phyloP scores from a whole-genome alignment of 495 filamentous ascomycete genomes.

The Cudoniella acicularis region DNA sequence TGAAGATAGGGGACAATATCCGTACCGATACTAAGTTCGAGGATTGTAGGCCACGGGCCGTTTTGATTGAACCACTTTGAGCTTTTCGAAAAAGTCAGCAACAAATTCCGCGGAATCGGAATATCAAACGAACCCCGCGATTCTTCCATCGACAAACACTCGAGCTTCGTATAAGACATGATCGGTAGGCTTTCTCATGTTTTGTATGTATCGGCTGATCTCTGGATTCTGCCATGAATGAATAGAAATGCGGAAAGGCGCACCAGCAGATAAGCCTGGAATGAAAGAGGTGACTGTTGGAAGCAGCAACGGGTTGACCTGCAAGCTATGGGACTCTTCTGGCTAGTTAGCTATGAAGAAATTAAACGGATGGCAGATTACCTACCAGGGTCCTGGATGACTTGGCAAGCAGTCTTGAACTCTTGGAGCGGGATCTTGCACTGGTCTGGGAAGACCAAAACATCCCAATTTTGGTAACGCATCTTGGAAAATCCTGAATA shows the following conservation, averaged over 20 bases:
- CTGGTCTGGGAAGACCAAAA: conserved; percentile 69
- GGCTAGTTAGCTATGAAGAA: not conserved
- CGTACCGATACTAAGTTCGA: conserved; percentile 47
- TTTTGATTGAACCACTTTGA: conserved; percentile 23
- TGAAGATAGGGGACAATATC: not conserved
- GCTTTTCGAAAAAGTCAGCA: not conserved
- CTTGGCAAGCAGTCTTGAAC: conserved; percentile 81
- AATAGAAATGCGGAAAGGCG: conserved; percentile 71
- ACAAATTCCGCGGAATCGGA: not conserved
- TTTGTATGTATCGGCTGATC: conserved; percentile 56
- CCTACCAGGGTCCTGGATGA: conserved; percentile 62
- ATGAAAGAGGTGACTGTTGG: conserved; percentile 77
- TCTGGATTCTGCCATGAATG: conserved; percentile 74
- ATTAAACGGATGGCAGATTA: not conserved
- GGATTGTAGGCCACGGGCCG: conserved; percentile 56
- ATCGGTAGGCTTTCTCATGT: conserved; percentile 58
- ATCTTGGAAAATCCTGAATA: conserved; percentile 48
- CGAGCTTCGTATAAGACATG: conserved; percentile 62
- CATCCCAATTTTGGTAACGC: conserved; percentile 84
- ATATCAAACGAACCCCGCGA: conserved; percentile 52
- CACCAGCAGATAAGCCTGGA: conserved; percentile 56
- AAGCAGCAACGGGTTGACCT: conserved; percentile 41
- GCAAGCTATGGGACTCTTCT: conserved; percentile 18
- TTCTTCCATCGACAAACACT: conserved; percentile 66
- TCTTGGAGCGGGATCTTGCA: conserved; percentile 73